Evolutionary conservation across 1,284 basidiomycete species (phyloP).

Genomic region (Rugosomyces carneus): DNA sequence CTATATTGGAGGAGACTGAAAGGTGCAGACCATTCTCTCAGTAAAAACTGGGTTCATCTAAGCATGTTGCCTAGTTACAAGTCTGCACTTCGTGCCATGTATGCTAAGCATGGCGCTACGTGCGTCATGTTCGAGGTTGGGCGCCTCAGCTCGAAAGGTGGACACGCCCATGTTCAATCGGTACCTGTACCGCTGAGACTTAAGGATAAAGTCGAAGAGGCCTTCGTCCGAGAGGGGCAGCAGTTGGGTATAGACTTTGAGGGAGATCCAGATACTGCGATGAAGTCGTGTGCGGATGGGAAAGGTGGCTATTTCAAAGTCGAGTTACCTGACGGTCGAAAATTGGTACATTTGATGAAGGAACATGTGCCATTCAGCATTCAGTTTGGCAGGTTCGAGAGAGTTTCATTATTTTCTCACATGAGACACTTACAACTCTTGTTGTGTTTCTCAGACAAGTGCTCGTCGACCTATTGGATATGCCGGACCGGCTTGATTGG

Average conservation of each 20-base stretch:
- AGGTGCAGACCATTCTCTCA: constrained; percentile 34
- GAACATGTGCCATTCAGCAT: constrained; percentile 76
- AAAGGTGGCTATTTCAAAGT: constrained; percentile 82
- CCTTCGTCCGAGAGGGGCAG: constrained; percentile 66
- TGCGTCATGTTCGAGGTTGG: constrained; percentile 88
- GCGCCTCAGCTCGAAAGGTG: constrained; percentile 77
- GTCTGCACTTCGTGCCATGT: constrained; percentile 64
- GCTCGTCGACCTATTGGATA: constrained; percentile 65
- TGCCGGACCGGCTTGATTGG: constrained; percentile 83
- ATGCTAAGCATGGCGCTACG: constrained; percentile 61
- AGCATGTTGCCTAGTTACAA: constrained; percentile 58
- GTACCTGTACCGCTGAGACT: constrained; percentile 73
- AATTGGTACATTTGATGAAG: constrained; percentile 80
- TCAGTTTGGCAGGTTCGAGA: constrained; percentile 84
- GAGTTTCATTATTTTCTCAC: constrained; percentile 5
- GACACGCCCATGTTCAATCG: constrained; percentile 88
- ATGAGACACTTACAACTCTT: constrained; percentile 4
- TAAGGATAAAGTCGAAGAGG: constrained; percentile 56
- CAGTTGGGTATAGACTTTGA: constrained; percentile 62
- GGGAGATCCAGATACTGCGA: constrained; percentile 57
- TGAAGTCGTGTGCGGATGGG: constrained; percentile 47
- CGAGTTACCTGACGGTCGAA: constrained; percentile 82
- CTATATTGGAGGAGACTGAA: constrained; percentile 78
- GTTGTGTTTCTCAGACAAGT: constrained; percentile 53
- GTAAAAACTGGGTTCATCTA: constrained; percentile 1